Evolutionary conservation across 495 filamentous ascomycete species (phyloP).

Genomic region (Aspergillus sparsus): DNA sequence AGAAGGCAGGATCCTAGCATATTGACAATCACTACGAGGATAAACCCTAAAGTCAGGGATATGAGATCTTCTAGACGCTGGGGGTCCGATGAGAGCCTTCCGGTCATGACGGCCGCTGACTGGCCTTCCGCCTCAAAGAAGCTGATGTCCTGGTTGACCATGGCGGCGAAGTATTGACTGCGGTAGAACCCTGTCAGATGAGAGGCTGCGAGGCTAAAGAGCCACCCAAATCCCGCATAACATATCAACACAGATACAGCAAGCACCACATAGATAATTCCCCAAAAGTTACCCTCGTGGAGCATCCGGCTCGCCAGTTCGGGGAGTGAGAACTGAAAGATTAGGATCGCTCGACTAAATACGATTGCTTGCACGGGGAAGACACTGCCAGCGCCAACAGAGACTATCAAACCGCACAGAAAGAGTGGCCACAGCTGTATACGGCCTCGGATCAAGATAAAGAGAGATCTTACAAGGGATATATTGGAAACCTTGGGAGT

Average conservation of each 20-base stretch:
- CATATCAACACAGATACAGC: slow-evolving; percentile 47
- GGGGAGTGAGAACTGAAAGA: slow-evolving; percentile 31
- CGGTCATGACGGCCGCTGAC: neutral
- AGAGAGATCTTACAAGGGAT: neutral
- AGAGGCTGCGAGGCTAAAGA: slow-evolving; percentile 47
- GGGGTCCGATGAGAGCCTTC: neutral
- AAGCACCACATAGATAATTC: slow-evolving; percentile 61
- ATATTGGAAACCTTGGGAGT: neutral
- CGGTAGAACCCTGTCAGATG: neutral
- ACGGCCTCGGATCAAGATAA: neutral
- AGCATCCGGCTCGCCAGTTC: slow-evolving; percentile 18
- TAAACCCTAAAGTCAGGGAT: slow-evolving; percentile 35
- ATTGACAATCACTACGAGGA: slow-evolving; percentile 38
- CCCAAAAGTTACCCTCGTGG: slow-evolving; percentile 52
- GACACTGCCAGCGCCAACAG: slow-evolving; percentile 20
- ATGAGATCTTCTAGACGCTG: slow-evolving; percentile 40
- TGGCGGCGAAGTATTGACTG: neutral
- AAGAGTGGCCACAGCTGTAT: neutral
- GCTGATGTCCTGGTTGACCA: neutral
- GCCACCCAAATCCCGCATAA: slow-evolving; percentile 56
- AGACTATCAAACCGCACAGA: slow-evolving; percentile 1
- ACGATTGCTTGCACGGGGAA: slow-evolving; percentile 32
- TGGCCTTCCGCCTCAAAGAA: neutral
- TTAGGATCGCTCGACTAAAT: slow-evolving; percentile 23
- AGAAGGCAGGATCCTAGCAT: slow-evolving; percentile 38